A percentile compares a stretch with the other conserved stretches of the same genome.
Conservation (phyloP, 768 basidiomycete genomes). For the Kwoniella europaea region DNA sequence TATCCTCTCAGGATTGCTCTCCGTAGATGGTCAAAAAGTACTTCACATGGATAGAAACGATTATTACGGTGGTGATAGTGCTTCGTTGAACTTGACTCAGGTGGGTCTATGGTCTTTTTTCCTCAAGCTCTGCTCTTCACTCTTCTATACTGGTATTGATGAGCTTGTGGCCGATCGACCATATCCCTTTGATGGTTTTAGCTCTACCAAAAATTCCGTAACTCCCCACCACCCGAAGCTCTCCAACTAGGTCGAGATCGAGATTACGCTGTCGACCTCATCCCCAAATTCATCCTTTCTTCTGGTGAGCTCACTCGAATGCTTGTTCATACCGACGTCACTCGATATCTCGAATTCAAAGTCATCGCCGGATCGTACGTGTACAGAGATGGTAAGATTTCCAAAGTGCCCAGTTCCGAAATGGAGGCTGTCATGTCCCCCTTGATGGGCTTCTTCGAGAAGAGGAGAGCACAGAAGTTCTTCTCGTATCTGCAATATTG, state of each 20-base stretch:
- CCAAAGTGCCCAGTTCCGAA: constrained; percentile 96
- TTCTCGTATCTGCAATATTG: constrained; percentile 95
- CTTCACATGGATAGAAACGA: constrained; percentile 86
- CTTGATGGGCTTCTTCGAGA: constrained; percentile 99
- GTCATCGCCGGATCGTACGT: constrained; percentile 99
- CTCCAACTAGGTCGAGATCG: constrained; percentile 82
- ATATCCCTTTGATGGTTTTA: constrained; percentile 56
- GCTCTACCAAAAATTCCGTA: constrained; percentile 95
- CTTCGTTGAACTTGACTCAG: constrained; percentile 96
- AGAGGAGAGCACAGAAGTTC: constrained; percentile 96
- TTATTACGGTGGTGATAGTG: constrained; percentile 97
- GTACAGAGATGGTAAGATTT: constrained; percentile 93
- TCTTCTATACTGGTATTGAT: no score
- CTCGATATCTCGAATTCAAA: constrained; percentile 98
- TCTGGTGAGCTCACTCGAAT: constrained; percentile 97
- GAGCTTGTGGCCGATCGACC: not conserved
- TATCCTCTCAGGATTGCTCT: constrained; percentile 94
- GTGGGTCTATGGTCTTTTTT: constrained; percentile 61
- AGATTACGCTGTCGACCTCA: constrained; percentile 96
- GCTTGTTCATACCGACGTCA: constrained; percentile 98
- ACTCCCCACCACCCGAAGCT: constrained; percentile 74
- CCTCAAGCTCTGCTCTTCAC: not conserved
- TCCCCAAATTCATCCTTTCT: constrained; percentile 99
- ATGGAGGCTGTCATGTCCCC: constrained; percentile 94
- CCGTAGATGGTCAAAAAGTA: constrained; percentile 99